These are phyloP conservation scores for Inga oerstediana DNA, from an alignment of 306 rosid species.

Conservation along the genomic window DNA sequence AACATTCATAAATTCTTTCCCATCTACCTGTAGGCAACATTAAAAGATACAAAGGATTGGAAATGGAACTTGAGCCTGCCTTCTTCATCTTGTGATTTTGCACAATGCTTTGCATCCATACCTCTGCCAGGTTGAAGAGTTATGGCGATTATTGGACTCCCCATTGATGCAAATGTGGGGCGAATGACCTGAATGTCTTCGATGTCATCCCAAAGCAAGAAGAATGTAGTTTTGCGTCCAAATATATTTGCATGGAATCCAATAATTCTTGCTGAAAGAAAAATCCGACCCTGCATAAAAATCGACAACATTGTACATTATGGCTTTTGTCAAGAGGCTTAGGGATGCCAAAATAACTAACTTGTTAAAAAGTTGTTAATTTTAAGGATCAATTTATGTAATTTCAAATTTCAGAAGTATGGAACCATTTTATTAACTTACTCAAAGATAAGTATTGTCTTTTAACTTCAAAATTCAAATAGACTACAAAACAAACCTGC, in stretches of 20 bases:
- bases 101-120: conserved; percentile 87
- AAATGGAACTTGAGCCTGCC: conserved; percentile 94
- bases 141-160: conserved; percentile 78
- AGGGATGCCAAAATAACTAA: not conserved
- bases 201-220: conserved; percentile 94
- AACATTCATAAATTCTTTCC: conserved; percentile 20
- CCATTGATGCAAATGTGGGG: conserved; percentile 94
- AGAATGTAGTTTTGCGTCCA: conserved; percentile 89
- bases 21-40: conserved; percentile 81
- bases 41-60: conserved; percentile 96
- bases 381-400: not conserved
- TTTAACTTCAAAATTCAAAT: conserved; percentile 19
- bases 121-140: conserved; percentile 89
- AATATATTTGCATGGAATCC: conserved; percentile 95
- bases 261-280: conserved; percentile 86
- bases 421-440: not conserved
- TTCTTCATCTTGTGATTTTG: conserved; percentile 78
- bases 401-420: not conserved
- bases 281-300: conserved; percentile 77
- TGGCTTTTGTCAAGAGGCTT: not conserved
- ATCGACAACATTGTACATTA: not conserved
- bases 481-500: conserved; percentile 59
- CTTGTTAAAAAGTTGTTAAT: not conserved
- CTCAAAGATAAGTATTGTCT: conserved; percentile 6
- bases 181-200: conserved; percentile 77